Evolutionary conservation across 129 eudicot species (phyloP).

Genomic region (Centella asiatica): DNA sequence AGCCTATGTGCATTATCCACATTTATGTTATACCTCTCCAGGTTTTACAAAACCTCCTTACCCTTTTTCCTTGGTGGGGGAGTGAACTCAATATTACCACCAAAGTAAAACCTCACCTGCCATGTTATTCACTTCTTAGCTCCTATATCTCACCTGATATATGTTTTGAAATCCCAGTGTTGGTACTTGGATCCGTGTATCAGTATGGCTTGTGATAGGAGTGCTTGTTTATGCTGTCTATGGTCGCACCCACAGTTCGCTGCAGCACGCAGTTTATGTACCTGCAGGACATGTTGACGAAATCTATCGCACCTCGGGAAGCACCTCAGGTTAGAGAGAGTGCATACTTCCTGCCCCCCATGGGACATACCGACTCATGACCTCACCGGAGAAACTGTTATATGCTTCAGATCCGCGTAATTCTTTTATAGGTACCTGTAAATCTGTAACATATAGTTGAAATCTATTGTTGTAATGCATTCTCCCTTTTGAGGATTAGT

Average conservation of each 20-base stretch:
- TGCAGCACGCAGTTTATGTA: constrained; percentile 78
- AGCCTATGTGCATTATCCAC: too few relatives aligned
- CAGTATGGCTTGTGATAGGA: constrained; percentile 75
- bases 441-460: neutral
- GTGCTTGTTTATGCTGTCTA: constrained; percentile 53
- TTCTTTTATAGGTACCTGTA: neutral
- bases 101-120: neutral
- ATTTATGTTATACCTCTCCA: too few relatives aligned
- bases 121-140: neutral
- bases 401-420: neutral
- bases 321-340: constrained; percentile 23
- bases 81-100: too few relatives aligned
- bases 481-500: neutral
- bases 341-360: neutral
- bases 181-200: constrained; percentile 83
- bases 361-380: neutral
- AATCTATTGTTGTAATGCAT: neutral
- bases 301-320: constrained; percentile 52
- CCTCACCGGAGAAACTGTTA: neutral
- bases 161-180: constrained; percentile 32
- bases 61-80: too few relatives aligned
- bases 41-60: too few relatives aligned
- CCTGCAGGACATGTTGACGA: constrained; percentile 89
- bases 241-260: constrained; percentile 75
- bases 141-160: constrained; percentile 5